A percentile compares a stretch with the other conserved stretches of the same genome.
Conservation (phyloP, 2,329 filamentous ascomycete genomes). For the Pseudogymnoascus sp. region DNA sequence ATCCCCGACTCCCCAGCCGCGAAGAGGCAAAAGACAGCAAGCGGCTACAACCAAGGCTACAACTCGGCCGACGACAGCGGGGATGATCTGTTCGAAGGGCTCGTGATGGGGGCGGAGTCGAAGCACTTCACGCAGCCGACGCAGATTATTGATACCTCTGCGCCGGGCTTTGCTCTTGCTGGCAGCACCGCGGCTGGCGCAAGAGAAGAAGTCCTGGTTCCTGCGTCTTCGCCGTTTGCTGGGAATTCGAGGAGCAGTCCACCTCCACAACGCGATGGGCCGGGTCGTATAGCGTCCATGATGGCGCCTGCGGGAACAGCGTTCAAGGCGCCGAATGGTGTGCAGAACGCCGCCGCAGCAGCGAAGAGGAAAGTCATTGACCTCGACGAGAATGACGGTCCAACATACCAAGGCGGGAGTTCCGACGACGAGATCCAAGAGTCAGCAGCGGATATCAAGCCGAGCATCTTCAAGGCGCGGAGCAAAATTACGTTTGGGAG, state of each 20-base stretch:
- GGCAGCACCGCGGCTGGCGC: constrained; percentile 24
- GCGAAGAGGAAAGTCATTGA: constrained; percentile 38
- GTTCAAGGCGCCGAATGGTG: constrained; percentile 48
- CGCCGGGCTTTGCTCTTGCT: constrained; percentile 19
- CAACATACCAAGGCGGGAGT: constrained; percentile 53
- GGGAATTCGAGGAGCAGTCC: constrained; percentile 14
- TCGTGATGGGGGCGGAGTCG: constrained; percentile 26
- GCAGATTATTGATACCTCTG: constrained; percentile 26
- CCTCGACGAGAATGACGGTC: constrained; percentile 49
- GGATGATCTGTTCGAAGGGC: constrained; percentile 39
- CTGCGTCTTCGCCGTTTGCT: constrained; percentile 69
- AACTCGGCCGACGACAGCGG: constrained; percentile 38
- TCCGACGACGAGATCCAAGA: constrained; percentile 53
- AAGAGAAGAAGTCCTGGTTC: constrained; percentile 62
- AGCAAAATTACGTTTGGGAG: constrained; percentile 2
- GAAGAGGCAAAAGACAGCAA: constrained; percentile 28
- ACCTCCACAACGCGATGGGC: background rate
- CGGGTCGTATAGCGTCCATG: constrained; percentile 42
- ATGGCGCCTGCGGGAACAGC: constrained; percentile 72
- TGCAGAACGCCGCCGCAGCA: constrained; percentile 30
- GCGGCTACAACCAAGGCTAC: constrained; percentile 27
- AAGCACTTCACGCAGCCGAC: constrained; percentile 44
- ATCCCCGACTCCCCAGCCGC: constrained; percentile 22
- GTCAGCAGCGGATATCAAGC: constrained; percentile 50
- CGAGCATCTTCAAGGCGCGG: constrained; percentile 43